A percentile compares a stretch with the other conserved stretches of the same genome.
These are phyloP conservation scores for Claviceps capensis DNA, from an alignment of 2,329 filamentous ascomycete species.

Conservation along the genomic window DNA sequence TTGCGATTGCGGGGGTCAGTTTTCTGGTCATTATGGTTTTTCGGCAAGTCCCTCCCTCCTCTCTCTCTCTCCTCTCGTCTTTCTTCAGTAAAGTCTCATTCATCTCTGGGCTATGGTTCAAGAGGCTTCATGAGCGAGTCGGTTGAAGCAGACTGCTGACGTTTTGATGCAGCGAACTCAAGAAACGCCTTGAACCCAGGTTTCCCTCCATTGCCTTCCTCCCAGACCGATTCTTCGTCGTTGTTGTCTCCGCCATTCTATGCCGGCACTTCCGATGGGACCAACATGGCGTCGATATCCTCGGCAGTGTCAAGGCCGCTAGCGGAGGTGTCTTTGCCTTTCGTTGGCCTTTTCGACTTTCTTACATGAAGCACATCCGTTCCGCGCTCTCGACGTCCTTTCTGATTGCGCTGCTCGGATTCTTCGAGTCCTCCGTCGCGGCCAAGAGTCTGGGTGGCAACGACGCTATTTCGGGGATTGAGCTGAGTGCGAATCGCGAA, in stretches of 20 bases:
- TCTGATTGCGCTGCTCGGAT: conserved; percentile 87
- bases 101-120: no score
- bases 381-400: conserved; percentile 85
- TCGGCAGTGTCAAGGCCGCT: conserved; percentile 66
- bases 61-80: no score
- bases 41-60: conserved; percentile 37
- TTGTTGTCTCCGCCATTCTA: conserved; percentile 70
- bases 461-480: conserved; percentile 62
- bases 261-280: conserved; percentile 71
- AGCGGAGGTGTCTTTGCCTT: conserved; percentile 64
- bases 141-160: neutral
- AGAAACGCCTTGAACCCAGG: conserved; percentile 64
- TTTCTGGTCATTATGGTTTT: conserved; percentile 87
- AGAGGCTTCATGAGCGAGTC: no score
- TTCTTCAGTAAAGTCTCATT: no score
- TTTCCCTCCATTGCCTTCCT: conserved; percentile 75
- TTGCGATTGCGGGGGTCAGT: conserved; percentile 60
- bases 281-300: conserved; percentile 61
- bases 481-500: conserved; percentile 81
- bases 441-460: conserved; percentile 72
- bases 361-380: conserved; percentile 68
- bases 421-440: conserved; percentile 94
- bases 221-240: conserved; percentile 82
- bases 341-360: conserved; percentile 68
- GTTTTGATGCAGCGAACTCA: conserved; percentile 49